A percentile compares a stretch with the other conserved stretches of the same genome.
phyloP scores from a whole-genome alignment of 768 basidiomycete genomes.

The Fibroporia radiculosa region DNA sequence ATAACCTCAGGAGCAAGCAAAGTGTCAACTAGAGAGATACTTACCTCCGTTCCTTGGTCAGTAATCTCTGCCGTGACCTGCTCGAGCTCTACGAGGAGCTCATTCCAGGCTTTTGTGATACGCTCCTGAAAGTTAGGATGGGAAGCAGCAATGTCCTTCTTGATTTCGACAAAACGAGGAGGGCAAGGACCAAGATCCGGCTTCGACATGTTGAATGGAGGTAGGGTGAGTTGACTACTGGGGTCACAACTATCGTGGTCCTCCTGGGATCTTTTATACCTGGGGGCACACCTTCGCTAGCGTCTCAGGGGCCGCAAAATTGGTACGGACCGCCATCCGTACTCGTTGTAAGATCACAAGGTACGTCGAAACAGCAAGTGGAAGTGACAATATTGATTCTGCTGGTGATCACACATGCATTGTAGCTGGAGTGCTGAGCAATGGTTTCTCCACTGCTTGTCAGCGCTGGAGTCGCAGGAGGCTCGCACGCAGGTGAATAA shows the following conservation, averaged over 20 bases:
- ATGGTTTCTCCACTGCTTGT: too few species aligned
- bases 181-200: slow-evolving; percentile 25
- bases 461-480: too few species aligned
- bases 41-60: slow-evolving; percentile 41
- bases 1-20: not conserved
- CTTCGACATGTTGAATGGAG: slow-evolving; percentile 4
- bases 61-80: slow-evolving; percentile 37
- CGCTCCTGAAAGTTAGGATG: slow-evolving; percentile 45
- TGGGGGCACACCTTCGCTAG: not conserved
- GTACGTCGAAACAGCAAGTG: not conserved
- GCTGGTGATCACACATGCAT: too few species aligned
- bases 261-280: not conserved
- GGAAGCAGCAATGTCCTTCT: slow-evolving; percentile 44
- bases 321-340: slow-evolving; percentile 1
- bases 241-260: too few species aligned
- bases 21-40: slow-evolving; percentile 11
- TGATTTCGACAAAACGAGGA: slow-evolving; percentile 49
- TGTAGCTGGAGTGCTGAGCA: too few species aligned
- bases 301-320: not conserved
- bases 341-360: not conserved
- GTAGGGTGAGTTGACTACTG: too few species aligned
- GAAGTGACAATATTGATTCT: too few species aligned
- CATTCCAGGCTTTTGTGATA: slow-evolving; percentile 48
- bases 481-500: too few species aligned
- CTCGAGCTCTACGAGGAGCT: slow-evolving; percentile 46